Percentiles rank a stretch among this genome's conserved stretches.
Conservation (phyloP, 495 filamentous ascomycete species). For the Daldinia concentrica region DNA sequence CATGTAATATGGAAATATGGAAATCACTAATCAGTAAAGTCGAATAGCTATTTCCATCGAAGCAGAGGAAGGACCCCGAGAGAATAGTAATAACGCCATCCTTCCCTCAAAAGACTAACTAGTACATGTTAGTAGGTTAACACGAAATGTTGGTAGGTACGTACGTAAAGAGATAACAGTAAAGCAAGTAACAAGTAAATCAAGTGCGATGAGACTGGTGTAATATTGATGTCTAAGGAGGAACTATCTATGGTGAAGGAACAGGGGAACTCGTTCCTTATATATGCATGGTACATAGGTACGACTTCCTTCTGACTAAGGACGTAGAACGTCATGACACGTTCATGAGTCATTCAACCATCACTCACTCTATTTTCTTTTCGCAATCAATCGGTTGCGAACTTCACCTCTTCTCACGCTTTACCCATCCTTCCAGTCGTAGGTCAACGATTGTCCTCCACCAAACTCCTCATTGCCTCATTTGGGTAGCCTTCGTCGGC, state of each 20-base stretch:
- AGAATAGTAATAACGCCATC: background rate
- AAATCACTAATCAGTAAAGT: background rate
- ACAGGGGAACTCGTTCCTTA: too few relatives aligned
- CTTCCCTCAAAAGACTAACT: background rate
- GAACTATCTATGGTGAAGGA: too few relatives aligned
- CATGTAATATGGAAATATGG: background rate
- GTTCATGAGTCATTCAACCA: background rate
- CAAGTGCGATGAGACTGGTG: too few relatives aligned
- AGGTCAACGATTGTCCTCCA: background rate
- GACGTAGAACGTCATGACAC: too few relatives aligned
- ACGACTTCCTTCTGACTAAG: too few relatives aligned
- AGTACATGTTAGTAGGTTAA: too few relatives aligned
- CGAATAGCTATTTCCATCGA: background rate
- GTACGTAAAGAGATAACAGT: too few relatives aligned
- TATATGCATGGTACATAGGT: too few relatives aligned
- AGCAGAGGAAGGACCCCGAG: background rate
- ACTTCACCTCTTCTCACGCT: background rate
- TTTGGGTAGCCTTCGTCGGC: constrained; percentile 8
- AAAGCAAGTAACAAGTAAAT: too few relatives aligned
- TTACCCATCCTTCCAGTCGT: background rate
- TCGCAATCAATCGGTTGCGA: constrained; percentile 3
- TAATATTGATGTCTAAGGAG: too few relatives aligned
- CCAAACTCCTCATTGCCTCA: background rate
- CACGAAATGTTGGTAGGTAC: background rate
- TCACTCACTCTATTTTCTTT: constrained; percentile 10